Conservation (phyloP, 768 basidiomycete species). For the Porpolomopsis calyptriformis region DNA sequence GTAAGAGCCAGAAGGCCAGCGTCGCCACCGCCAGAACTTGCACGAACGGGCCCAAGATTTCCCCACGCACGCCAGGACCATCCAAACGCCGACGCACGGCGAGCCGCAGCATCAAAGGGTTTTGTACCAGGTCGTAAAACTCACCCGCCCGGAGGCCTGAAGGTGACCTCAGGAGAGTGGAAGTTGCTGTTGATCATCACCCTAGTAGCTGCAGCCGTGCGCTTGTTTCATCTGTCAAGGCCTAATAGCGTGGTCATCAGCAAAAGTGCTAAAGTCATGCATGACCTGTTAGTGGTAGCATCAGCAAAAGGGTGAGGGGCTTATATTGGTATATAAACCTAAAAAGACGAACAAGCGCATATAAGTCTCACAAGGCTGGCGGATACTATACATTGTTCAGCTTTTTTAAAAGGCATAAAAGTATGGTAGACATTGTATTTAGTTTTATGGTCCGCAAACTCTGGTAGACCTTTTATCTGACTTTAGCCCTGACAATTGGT, state of each 20-base stretch:
- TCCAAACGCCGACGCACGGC: conserved; percentile 64
- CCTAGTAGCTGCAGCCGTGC: conserved; percentile 66
- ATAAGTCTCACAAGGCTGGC: no score
- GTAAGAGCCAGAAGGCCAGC: conserved; percentile 62
- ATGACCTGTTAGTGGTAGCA: no score
- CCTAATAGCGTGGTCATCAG: conserved; percentile 93
- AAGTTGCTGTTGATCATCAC: conserved; percentile 59
- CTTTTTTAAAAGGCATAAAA: no score
- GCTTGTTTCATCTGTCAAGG: conserved; percentile 74
- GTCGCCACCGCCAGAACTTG: conserved; percentile 47
- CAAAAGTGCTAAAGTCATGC: no score
- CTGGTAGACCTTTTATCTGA: no score
- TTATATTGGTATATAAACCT: no score
- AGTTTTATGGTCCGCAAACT: no score
- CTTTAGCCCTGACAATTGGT: no score
- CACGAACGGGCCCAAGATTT: conserved; percentile 39
- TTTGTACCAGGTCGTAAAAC: conserved; percentile 39
- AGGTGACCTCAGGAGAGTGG: conserved; percentile 62
- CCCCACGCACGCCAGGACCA: conserved; percentile 55
- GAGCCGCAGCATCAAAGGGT: conserved; percentile 60
- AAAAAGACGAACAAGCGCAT: no score
- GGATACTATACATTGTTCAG: no score
- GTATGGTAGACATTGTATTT: no score
- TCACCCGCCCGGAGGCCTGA: conserved; percentile 50
- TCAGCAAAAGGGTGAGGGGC: no score